Conservation (phyloP, 306 rosid genomes). For the Styphnolobium japonicum region DNA sequence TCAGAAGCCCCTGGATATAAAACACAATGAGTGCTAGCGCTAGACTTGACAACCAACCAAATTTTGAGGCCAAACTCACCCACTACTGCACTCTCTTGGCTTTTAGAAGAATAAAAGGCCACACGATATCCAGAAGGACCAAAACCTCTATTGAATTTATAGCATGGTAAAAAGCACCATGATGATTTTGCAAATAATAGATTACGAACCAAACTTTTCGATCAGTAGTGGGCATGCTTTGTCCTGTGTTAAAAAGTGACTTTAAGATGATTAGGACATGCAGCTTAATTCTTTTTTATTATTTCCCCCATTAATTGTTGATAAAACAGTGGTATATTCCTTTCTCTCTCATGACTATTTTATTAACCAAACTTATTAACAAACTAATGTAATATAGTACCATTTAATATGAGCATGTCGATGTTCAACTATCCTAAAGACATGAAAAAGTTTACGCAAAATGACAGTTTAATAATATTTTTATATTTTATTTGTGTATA, state of each 20-base stretch:
- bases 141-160: neutral
- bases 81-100: constrained; percentile 14
- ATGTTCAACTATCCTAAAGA: neutral
- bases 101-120: constrained; percentile 12
- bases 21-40: neutral
- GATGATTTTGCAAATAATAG: neutral
- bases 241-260: constrained; percentile 25
- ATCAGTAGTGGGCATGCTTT: constrained; percentile 7
- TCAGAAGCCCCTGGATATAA: neutral
- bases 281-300: neutral
- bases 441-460: neutral
- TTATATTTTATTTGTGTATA: no score
- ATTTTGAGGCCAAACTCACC: constrained; percentile 11
- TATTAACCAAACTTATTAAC: neutral
- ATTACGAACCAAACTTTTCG: neutral
- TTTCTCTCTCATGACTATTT: neutral
- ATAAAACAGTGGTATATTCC: neutral
- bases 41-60: constrained; percentile 3
- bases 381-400: neutral
- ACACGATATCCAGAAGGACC: neutral
- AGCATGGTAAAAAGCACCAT: constrained; percentile 3
- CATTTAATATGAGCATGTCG: neutral
- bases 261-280: neutral
- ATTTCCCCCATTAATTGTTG: neutral
- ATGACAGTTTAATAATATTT: neutral